Percentiles rank a stretch among this genome's conserved stretches.
Evolutionary conservation across 2,329 filamentous ascomycete genomes (phyloP).

Genomic region (Curvularia hawaiiensis): DNA sequence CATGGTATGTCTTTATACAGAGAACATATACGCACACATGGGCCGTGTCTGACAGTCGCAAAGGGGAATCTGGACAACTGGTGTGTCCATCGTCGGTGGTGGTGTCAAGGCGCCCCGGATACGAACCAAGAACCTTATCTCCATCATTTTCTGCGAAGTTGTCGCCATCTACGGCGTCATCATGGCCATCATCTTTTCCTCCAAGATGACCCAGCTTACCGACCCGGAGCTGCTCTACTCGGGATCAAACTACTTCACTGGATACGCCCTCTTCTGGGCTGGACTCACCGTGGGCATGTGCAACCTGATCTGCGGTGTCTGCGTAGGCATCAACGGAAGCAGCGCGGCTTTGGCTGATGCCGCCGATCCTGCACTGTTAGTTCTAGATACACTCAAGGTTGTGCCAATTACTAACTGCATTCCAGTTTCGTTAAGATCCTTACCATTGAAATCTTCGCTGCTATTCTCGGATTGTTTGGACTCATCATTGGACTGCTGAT

Average conservation of each 20-base stretch:
- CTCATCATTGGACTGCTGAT: slow-evolving; percentile 93
- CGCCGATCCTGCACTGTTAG: slow-evolving; percentile 86
- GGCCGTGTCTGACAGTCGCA: slow-evolving; percentile 20
- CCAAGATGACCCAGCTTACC: slow-evolving; percentile 75
- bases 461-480: slow-evolving; percentile 93
- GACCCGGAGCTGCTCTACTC: slow-evolving; percentile 71
- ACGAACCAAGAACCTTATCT: slow-evolving; percentile 99
- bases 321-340: slow-evolving; percentile 97
- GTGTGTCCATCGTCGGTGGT: slow-evolving; percentile 94
- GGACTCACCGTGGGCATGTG: slow-evolving; percentile 93
- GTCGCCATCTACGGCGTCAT: slow-evolving; percentile 99
- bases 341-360: slow-evolving; percentile 96
- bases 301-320: slow-evolving; percentile 94
- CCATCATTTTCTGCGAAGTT: slow-evolving; percentile 99
- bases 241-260: slow-evolving; percentile 86
- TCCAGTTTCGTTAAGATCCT: slow-evolving; percentile 95
- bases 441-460: slow-evolving; percentile 99
- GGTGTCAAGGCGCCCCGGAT: slow-evolving; percentile 97
- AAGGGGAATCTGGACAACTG: slow-evolving; percentile 99
- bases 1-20: slow-evolving; percentile 70
- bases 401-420: slow-evolving; percentile 11
- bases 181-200: slow-evolving; percentile 98
- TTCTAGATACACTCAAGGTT: slow-evolving; percentile 19
- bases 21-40: background rate
- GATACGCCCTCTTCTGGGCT: slow-evolving; percentile 94